Evolutionary conservation across 176 grass and related monocot species (phyloP).

Genomic region (sorghum (Sorghum bicolor)): DNA sequence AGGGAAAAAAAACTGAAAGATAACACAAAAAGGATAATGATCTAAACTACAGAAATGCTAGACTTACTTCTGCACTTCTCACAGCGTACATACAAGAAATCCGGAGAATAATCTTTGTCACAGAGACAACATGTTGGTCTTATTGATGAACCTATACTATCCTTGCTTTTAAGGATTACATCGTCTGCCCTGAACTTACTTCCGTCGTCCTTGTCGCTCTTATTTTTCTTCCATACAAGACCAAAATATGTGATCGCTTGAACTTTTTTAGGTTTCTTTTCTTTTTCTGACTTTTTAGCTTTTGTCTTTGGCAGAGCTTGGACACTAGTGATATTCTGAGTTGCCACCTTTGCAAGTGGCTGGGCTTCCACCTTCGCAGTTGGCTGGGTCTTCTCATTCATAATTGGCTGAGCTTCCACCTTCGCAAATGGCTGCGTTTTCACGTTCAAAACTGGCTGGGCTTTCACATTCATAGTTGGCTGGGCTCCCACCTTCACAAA

Average conservation of each 20-base stretch:
- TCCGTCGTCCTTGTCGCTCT: constrained; percentile 37
- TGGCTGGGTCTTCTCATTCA: constrained; percentile 29
- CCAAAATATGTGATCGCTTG: constrained; percentile 71
- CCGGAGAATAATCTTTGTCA: constrained; percentile 55
- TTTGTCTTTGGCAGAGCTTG: constrained; percentile 41
- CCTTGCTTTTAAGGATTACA: constrained; percentile 75
- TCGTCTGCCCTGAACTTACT: constrained; percentile 65
- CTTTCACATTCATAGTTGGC: constrained; percentile 15
- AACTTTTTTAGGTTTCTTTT: constrained; percentile 45
- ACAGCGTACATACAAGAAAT: constrained; percentile 76
- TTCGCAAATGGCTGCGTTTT: neutral
- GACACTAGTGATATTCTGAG: constrained; percentile 8
- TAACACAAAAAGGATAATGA: constrained; percentile 13
- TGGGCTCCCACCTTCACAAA: constrained; percentile 17
- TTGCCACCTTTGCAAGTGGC: constrained; percentile 19
- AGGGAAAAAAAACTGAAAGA: neutral
- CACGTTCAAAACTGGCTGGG: constrained; percentile 1
- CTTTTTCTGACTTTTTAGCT: constrained; percentile 33
- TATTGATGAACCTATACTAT: constrained; percentile 36
- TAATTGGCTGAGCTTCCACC: neutral
- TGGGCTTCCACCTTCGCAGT: neutral
- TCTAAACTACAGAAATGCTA: constrained; percentile 27
- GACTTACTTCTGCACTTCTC: constrained; percentile 79
- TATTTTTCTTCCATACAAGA: constrained; percentile 76
- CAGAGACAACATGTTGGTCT: constrained; percentile 81